phyloP scores from a whole-genome alignment of 169 alveolate species.

The Fabrea salina region DNA sequence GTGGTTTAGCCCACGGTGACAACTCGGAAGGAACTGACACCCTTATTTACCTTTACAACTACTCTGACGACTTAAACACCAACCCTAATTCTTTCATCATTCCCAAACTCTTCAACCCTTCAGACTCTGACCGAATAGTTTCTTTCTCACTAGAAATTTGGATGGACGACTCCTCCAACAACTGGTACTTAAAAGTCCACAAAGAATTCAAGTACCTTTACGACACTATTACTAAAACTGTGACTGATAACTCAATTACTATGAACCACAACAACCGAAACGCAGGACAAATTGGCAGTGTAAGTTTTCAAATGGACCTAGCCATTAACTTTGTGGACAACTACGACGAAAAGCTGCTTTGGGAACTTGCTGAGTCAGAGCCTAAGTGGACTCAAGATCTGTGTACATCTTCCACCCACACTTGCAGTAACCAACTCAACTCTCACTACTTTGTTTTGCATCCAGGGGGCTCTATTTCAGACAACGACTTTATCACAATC shows the following conservation, averaged over 20 bases:
- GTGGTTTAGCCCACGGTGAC: not conserved
- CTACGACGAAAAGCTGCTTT: not conserved
- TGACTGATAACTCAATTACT: not conserved
- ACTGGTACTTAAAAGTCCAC: not conserved
- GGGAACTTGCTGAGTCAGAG: not conserved
- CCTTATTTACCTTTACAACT: not conserved
- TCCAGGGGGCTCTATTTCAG: not conserved
- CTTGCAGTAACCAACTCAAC: no score
- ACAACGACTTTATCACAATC: not conserved
- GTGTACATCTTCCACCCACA: not conserved
- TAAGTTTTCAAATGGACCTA: not conserved
- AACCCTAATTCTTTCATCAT: not conserved
- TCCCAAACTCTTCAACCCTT: conserved; percentile 7
- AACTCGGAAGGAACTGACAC: not conserved
- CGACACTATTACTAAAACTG: not conserved
- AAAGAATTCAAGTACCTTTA: conserved; percentile 12
- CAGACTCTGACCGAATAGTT: not conserved
- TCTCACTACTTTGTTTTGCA: no score
- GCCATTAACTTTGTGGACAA: not conserved
- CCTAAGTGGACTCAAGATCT: not conserved
- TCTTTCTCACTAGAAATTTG: not conserved
- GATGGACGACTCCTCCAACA: not conserved
- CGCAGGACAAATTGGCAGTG: not conserved
- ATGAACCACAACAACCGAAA: not conserved
- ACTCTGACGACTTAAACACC: not conserved